These are phyloP conservation scores for Acaromyces ingoldii DNA, from an alignment of 1,284 basidiomycete species.

Conservation along the genomic window DNA sequence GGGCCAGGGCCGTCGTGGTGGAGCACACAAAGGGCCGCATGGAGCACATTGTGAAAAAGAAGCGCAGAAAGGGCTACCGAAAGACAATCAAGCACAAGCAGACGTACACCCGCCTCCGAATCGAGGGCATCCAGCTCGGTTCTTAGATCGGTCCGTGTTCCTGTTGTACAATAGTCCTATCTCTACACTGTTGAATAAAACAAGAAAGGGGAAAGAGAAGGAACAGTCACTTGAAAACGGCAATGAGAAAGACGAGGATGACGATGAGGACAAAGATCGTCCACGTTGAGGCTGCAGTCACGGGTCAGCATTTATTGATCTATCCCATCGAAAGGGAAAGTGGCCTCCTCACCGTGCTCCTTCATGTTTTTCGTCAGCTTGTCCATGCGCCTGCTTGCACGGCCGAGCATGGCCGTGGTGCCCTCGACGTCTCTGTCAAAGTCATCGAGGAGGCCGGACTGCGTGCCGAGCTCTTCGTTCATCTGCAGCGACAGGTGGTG, in stretches of 20 bases:
- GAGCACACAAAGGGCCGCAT: slow-evolving; percentile 93
- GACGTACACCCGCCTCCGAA: slow-evolving; percentile 71
- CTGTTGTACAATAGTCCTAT: too few species aligned
- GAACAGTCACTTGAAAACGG: slow-evolving; percentile 25
- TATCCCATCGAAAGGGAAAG: neutral
- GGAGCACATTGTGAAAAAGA: slow-evolving; percentile 89
- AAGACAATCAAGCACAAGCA: slow-evolving; percentile 82
- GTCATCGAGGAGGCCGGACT: slow-evolving; percentile 34
- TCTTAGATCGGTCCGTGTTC: too few species aligned
- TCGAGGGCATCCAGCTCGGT: slow-evolving; percentile 46
- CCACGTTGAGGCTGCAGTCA: slow-evolving; percentile 33
- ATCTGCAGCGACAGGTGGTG: slow-evolving; percentile 43
- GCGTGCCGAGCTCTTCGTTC: slow-evolving; percentile 48
- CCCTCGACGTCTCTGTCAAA: slow-evolving; percentile 34
- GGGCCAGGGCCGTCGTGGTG: slow-evolving; percentile 79
- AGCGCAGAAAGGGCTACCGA: slow-evolving; percentile 91
- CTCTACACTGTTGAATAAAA: too few species aligned
- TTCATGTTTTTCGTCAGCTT: slow-evolving; percentile 26
- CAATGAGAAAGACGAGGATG: slow-evolving; percentile 38
- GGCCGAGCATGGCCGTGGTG: slow-evolving; percentile 37
- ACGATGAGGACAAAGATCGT: slow-evolving; percentile 36
- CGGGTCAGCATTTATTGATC: too few species aligned
- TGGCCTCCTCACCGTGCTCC: slow-evolving; percentile 38
- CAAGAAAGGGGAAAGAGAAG: too few species aligned
- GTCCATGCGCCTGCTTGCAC: slow-evolving; percentile 33